Evolutionary conservation across 2,329 filamentous ascomycete genomes (phyloP), one percentile per base, ranked within the genome.

Genomic region (Fusarium sp.): DNA sequence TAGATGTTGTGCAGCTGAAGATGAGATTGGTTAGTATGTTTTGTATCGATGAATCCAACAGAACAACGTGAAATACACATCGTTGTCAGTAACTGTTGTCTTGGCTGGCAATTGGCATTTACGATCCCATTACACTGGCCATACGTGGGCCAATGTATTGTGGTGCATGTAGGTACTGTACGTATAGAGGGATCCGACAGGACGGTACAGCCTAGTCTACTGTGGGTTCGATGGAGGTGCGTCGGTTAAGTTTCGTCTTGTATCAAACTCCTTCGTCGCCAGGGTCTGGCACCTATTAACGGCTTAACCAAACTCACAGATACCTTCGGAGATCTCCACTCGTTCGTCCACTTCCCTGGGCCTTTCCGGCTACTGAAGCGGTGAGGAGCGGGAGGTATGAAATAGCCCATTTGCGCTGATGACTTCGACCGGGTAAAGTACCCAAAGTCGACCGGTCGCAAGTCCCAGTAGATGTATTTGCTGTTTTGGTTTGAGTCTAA

Each of bases 161-260:
- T 35, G 28, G 42, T 59, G 44, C 64, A 64, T 64, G 60, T 66
- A 65, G 62, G 62, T 65, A 53, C 25, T 40, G 40, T 37, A 52
- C 66, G 47, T 47, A 59, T 54, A 58, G 42, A 60, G 63, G 60
- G 60, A 78, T 76, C 76, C 76, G 76, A 74, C 63, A 52, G 73
- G 70, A 68, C 63, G 76, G 76, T 78, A 73, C 74, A 67, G 66
- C 74, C 75, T 72, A 71, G 76, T 75, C 66, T 46, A 49, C 53
- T 50, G 66, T 68, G 63, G 70, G 43, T 57, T 68, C 42, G 54
- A 53, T 64, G 56, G 56, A 58, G 42, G 56, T 66, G 58, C 64
- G 71, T 60, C 59, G 50, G 42, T 68, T 43, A 64, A 67, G 58
- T 62, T 64, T 64, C 71, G 49, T 68, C 59, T 73, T 62, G 60